These are phyloP conservation scores for Cantharellus cinnabarinus DNA, from an alignment of 768 basidiomycete genomes.

Conservation along the genomic window DNA sequence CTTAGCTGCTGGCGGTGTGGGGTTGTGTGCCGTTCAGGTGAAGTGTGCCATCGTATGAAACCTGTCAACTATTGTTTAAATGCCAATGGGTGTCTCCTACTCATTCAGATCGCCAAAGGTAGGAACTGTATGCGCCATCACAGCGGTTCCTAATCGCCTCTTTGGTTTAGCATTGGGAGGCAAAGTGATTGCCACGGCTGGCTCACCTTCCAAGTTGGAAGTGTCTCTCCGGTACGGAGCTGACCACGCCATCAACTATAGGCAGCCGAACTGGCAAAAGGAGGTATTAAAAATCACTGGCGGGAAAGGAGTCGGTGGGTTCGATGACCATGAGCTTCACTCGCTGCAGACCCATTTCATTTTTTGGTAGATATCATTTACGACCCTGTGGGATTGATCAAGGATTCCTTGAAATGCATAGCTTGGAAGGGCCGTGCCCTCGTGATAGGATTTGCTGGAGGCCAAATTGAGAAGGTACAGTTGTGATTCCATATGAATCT, in stretches of 20 bases:
- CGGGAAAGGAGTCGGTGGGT: conserved; percentile 53
- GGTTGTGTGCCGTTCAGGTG: conserved; percentile 66
- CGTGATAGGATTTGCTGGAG: conserved; percentile 85
- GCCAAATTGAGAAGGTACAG: conserved; percentile 59
- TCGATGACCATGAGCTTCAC: not conserved
- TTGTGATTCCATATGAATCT: not conserved
- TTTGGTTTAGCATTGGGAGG: conserved; percentile 51
- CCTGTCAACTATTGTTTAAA: not conserved
- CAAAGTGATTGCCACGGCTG: conserved; percentile 85
- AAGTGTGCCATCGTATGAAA: not conserved
- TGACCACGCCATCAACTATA: conserved; percentile 68
- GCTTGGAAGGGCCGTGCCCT: conserved; percentile 85
- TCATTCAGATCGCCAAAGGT: conserved; percentile 56
- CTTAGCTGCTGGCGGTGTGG: conserved; percentile 73
- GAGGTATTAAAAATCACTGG: conserved; percentile 65
- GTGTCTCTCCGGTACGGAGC: conserved; percentile 58
- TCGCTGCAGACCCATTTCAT: not conserved
- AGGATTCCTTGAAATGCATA: conserved; percentile 80
- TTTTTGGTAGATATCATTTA: conserved; percentile 38
- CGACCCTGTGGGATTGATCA: conserved; percentile 69
- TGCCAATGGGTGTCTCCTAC: not conserved
- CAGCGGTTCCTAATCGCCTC: not conserved
- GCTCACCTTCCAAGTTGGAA: conserved; percentile 58
- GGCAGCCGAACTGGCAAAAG: conserved; percentile 63
- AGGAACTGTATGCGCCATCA: not conserved